Evolutionary conservation across 805 yeast species (phyloP).

Genomic region (Candida anglica): DNA sequence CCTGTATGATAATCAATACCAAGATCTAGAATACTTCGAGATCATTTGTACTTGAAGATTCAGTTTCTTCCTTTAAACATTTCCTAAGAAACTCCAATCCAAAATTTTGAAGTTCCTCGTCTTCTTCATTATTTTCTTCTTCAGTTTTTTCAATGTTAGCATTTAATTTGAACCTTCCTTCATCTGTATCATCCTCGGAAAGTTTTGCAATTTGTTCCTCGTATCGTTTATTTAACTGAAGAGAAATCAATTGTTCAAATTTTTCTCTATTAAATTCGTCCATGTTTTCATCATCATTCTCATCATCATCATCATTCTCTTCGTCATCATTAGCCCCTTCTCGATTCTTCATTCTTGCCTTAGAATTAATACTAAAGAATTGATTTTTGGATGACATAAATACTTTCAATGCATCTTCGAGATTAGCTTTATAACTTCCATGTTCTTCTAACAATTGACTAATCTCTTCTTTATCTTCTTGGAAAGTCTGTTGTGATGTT

Average conservation of each 20-base stretch:
- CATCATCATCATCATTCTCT: too few relatives aligned
- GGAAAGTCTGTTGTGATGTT: constrained; percentile 34
- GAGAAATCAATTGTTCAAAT: constrained; percentile 17
- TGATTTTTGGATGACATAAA: constrained; percentile 4
- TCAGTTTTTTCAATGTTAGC: constrained; percentile 7
- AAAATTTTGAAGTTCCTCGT: constrained; percentile 22
- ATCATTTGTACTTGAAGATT: too few relatives aligned
- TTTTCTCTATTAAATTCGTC: constrained; percentile 23
- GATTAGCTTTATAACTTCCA: constrained; percentile 18
- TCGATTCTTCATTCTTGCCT: background rate
- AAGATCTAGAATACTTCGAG: too few relatives aligned
- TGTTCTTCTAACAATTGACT: constrained; percentile 29
- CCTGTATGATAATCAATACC: too few relatives aligned
- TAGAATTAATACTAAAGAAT: background rate
- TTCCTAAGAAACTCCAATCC: constrained; percentile 24
- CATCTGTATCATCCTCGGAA: constrained; percentile 2
- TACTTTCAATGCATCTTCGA: constrained; percentile 20
- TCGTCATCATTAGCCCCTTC: too few relatives aligned
- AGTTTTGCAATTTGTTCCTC: constrained; percentile 4
- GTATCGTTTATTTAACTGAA: constrained; percentile 18
- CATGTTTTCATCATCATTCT: constrained; percentile 1
- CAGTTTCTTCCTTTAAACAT: constrained; percentile 20
- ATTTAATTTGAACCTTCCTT: constrained; percentile 4
- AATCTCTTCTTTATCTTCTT: constrained; percentile 41
- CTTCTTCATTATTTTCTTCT: constrained; percentile 11